Base-by-base conservation (phyloP, 2,329 filamentous ascomycete species). In the Diaporthe citriasiana region DNA sequence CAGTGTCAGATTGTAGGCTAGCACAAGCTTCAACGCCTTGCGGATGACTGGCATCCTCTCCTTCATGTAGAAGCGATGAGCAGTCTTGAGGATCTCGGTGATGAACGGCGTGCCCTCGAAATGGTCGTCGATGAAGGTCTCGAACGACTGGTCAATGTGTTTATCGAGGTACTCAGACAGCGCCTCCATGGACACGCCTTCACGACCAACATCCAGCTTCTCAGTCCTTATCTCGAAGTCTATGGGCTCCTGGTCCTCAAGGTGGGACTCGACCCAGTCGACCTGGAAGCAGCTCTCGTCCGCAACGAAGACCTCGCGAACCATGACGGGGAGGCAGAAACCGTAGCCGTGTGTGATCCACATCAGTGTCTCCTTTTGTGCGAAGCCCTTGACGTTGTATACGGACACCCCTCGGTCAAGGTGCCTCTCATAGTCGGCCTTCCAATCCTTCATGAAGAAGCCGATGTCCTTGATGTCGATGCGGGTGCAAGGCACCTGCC, bases 361-460 rank as follows among this genome's bases (percentile, higher is more conserved):
- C 84, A 98, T 92, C 68, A 92, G 82, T 0, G 88, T 89, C 83
- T 93, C 91, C 82, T 91, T 92, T 76, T 88, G 87, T 19, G 90
- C 86, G 77, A 93, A 93, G 68, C 95, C 95, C 87, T 97, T 98
- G 86, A 98, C 97, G 81, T 98, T 98, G 84, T 93, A 95, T 65
- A 98, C 93, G 2, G 95, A 97, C 82, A 98, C 95, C 72, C 94
- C 94, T 73, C 94, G 91, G 76, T 91, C 93, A 78, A 97, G 90
- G 82, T 98, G 95, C 78, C 95, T 93, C 85, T 98, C 95, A 80
- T 97, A 98, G 83, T 98, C 96, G 57, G 95, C 95, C 85, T 96
- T 97, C 95, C 95, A 98, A 84, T 98, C 96, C 88, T 98, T 98
- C 94, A 98, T 97, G 88, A 98, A 98, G 84, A 97, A 98, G 56